These are phyloP conservation scores for Aspergillus sp. DNA, from an alignment of 2,329 filamentous ascomycete species.

Conservation along the genomic window DNA sequence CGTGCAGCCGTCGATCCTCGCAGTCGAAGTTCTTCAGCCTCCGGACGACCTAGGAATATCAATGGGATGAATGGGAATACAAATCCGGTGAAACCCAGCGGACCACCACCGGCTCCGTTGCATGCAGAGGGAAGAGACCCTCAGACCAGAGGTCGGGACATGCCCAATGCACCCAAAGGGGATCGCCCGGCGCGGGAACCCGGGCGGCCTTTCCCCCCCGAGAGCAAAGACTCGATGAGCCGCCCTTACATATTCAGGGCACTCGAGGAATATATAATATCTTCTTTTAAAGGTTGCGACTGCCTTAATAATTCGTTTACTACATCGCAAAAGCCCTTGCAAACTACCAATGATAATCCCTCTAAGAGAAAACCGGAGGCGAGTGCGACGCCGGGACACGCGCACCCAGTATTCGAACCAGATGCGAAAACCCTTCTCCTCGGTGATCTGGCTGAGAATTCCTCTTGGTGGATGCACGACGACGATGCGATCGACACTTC, in stretches of 20 bases:
- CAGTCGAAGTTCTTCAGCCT: constrained; percentile 28
- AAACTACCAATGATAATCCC: constrained; percentile 47
- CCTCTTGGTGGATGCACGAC: constrained; percentile 75
- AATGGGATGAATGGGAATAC: constrained; percentile 15
- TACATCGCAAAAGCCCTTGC: constrained; percentile 47
- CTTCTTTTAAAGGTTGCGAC: constrained; percentile 67
- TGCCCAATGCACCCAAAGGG: constrained; percentile 22
- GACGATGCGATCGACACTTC: constrained; percentile 40
- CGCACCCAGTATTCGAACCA: constrained; percentile 57
- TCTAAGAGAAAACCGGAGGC: constrained; percentile 29
- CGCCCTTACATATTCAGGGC: constrained; percentile 65
- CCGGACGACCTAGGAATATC: constrained; percentile 19
- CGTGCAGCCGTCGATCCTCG: constrained; percentile 17
- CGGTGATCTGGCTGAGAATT: constrained; percentile 77
- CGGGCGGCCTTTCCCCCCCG: constrained; percentile 20
- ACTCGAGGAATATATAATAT: constrained; percentile 74
- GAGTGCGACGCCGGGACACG: constrained; percentile 29
- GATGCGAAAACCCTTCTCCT: constrained; percentile 74
- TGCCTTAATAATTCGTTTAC: constrained; percentile 77
- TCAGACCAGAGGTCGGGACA: constrained; percentile 26
- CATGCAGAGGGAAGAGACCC: constrained; percentile 21
- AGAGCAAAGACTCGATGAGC: constrained; percentile 38
- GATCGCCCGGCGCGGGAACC: constrained; percentile 19
- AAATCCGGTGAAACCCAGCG: constrained; percentile 18
- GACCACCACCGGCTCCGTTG: constrained; percentile 3